These are phyloP conservation scores for Acacia confusa DNA, from an alignment of 306 rosid species.

Conservation along the genomic window DNA sequence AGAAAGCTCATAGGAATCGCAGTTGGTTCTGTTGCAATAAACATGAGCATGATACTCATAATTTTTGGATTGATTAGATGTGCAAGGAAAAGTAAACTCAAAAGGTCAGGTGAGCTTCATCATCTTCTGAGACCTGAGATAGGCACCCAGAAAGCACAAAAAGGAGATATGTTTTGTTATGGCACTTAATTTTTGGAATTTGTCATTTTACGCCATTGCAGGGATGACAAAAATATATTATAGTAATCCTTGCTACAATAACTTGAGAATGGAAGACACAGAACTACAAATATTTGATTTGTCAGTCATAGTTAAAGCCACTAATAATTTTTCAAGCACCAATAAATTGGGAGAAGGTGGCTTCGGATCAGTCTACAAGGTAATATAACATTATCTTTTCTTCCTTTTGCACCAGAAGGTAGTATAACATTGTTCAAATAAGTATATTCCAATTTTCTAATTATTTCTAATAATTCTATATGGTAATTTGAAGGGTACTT, in stretches of 20 bases:
- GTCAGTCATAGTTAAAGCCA: conserved; percentile 40
- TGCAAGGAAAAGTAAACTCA: conserved; percentile 1
- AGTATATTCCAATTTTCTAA: background rate
- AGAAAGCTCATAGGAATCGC: background rate
- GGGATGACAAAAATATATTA: background rate
- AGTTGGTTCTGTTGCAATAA: background rate
- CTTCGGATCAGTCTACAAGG: conserved; percentile 56
- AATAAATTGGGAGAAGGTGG: conserved; percentile 54
- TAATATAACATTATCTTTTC: background rate
- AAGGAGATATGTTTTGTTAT: background rate
- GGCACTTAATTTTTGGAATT: background rate
- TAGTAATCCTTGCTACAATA: background rate
- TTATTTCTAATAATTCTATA: background rate
- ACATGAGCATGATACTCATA: background rate
- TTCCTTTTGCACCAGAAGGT: conserved; percentile 20
- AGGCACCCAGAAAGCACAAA: background rate
- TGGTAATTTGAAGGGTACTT: conserved; percentile 27
- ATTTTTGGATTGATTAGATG: conserved; percentile 20
- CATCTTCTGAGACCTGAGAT: background rate
- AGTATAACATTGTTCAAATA: background rate
- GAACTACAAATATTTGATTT: conserved; percentile 42
- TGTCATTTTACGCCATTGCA: conserved; percentile 11
- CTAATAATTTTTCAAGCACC: conserved; percentile 35
- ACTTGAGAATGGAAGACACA: conserved; percentile 23
- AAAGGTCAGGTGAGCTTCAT: conserved; percentile 22